Conservation (phyloP, 495 filamentous ascomycete species). For the Hypoxylon rickii region DNA sequence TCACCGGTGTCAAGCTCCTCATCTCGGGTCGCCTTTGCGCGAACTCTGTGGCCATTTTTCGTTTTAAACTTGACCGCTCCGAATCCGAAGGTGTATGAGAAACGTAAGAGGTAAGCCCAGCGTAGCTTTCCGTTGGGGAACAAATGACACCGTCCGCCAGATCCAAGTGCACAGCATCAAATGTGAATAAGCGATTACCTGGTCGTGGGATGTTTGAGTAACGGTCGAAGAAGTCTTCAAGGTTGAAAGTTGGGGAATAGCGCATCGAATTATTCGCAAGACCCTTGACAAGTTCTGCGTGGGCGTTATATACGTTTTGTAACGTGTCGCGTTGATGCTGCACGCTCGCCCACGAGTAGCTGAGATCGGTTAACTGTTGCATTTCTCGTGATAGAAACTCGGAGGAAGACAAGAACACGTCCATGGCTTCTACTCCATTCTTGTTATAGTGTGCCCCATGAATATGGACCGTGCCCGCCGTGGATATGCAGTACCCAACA, state of each 20-base stretch:
- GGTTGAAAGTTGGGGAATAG: slow-evolving; percentile 77
- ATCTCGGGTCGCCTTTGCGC: slow-evolving; percentile 43
- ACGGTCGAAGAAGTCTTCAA: slow-evolving; percentile 85
- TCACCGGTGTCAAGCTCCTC: slow-evolving; percentile 31
- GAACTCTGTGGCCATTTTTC: slow-evolving; percentile 42
- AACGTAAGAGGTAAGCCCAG: slow-evolving; percentile 48
- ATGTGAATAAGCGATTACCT: slow-evolving; percentile 49
- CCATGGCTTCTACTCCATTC: slow-evolving; percentile 63
- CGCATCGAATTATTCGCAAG: slow-evolving; percentile 61
- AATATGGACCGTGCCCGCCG: slow-evolving; percentile 82
- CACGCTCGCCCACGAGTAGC: slow-evolving; percentile 73
- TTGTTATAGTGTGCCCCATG: slow-evolving; percentile 79
- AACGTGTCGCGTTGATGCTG: slow-evolving; percentile 80
- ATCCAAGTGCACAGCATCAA: slow-evolving; percentile 56
- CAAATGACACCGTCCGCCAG: slow-evolving; percentile 60
- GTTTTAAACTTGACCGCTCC: slow-evolving; percentile 46
- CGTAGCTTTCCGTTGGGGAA: slow-evolving; percentile 52
- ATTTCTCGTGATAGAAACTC: slow-evolving; percentile 78
- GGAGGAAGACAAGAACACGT: slow-evolving; percentile 56
- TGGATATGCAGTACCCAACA: slow-evolving; percentile 79
- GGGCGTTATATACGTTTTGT: slow-evolving; percentile 71
- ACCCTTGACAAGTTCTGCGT: slow-evolving; percentile 73
- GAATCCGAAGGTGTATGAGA: slow-evolving; percentile 34
- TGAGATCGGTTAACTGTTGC: slow-evolving; percentile 74
- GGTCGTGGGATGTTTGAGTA: slow-evolving; percentile 58